Conservation (phyloP, 352 stramenopile genomes). For the Globisporangium carolinianum region DNA sequence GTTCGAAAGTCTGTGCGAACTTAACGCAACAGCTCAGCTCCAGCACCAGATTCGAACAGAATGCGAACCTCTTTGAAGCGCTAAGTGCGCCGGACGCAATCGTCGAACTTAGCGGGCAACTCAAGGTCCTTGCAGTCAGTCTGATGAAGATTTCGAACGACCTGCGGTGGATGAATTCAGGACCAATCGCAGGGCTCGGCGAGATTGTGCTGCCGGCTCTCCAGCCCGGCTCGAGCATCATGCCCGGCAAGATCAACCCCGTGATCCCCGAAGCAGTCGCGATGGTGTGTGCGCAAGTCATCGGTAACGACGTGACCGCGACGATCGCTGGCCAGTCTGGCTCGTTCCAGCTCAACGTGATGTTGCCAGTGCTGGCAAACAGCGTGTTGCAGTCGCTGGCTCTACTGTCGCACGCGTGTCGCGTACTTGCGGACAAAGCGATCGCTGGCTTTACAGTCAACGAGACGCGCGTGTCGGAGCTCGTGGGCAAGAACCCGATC, state of each 20-base stretch:
- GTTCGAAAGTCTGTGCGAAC: slow-evolving; percentile 31
- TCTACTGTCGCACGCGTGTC: slow-evolving; percentile 30
- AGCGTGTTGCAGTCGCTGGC: slow-evolving; percentile 42
- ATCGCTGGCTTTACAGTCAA: slow-evolving; percentile 39
- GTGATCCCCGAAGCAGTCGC: slow-evolving; percentile 43
- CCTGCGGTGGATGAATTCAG: slow-evolving; percentile 87
- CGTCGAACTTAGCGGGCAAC: slow-evolving; percentile 85
- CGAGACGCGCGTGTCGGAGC: slow-evolving; percentile 30
- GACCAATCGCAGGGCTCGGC: slow-evolving; percentile 90
- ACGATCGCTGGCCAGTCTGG: slow-evolving; percentile 42
- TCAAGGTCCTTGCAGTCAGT: slow-evolving; percentile 87
- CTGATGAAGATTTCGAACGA: slow-evolving; percentile 96
- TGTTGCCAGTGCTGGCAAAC: slow-evolving; percentile 47
- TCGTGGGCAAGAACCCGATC: slow-evolving; percentile 50
- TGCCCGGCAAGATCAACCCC: slow-evolving; percentile 97
- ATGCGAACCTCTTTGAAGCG: slow-evolving; percentile 74
- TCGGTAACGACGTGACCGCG: slow-evolving; percentile 47
- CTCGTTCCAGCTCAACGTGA: slow-evolving; percentile 56
- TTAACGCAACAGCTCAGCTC: slow-evolving; percentile 22
- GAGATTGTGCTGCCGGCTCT: slow-evolving; percentile 89
- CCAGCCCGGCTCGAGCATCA: slow-evolving; percentile 93
- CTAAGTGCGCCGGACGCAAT: slow-evolving; percentile 91
- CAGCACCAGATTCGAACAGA: slow-evolving; percentile 31
- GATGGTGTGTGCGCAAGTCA: slow-evolving; percentile 54
- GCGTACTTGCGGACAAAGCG: slow-evolving; percentile 35